Conservation (phyloP, 2,329 filamentous ascomycete genomes). For the Camptophora hylomeconis region DNA sequence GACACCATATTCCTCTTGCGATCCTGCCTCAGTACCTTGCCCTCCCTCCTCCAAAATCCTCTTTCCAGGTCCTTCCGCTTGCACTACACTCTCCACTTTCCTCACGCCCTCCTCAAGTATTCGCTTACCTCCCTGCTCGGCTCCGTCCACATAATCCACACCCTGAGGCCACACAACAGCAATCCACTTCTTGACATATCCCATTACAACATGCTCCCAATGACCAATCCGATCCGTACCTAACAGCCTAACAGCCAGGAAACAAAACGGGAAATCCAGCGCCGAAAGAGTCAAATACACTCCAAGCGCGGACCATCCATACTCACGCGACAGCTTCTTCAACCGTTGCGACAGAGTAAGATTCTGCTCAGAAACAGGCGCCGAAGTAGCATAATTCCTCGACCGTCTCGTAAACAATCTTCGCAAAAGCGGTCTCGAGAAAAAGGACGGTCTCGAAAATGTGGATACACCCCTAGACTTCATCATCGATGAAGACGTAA, state of each 20-base stretch:
- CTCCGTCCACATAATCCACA: constrained; percentile 19
- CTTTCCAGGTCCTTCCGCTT: constrained; percentile 17
- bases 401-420: too few species aligned
- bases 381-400: too few species aligned
- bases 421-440: too few species aligned
- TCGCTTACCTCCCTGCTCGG: constrained; percentile 5
- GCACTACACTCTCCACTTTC: constrained; percentile 33
- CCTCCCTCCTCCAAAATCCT: constrained; percentile 14
- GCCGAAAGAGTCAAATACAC: constrained; percentile 75
- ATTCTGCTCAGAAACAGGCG: too few species aligned
- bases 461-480: too few species aligned
- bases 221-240: constrained; percentile 74
- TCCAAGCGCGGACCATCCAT: constrained; percentile 87
- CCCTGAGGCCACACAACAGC: constrained; percentile 5
- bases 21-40: constrained; percentile 7
- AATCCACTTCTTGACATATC: constrained; percentile 21
- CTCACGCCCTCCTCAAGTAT: constrained; percentile 15
- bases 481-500: too few species aligned
- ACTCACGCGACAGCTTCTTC: constrained; percentile 77
- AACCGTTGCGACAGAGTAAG: constrained; percentile 51
- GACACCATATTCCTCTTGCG: constrained; percentile 19
- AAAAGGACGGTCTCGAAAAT: too few species aligned
- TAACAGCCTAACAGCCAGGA: constrained; percentile 67
- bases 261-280: constrained; percentile 91
- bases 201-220: constrained; percentile 32